Percentiles rank a stretch among this genome's conserved stretches.
Evolutionary conservation across 257 asterid species (phyloP).

Genomic region (Solanum commersonii): DNA sequence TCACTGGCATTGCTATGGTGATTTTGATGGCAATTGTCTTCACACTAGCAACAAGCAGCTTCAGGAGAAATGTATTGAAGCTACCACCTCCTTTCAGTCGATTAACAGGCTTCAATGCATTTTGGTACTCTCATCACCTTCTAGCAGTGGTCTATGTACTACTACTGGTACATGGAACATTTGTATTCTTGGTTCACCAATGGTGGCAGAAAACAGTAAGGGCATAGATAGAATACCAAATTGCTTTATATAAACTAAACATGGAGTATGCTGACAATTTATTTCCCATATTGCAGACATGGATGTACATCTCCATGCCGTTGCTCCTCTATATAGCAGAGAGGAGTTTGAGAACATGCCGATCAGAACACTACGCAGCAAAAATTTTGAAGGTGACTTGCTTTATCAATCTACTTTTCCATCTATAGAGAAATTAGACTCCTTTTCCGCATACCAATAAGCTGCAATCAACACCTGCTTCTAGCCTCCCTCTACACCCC

Average conservation of each 20-base stretch:
- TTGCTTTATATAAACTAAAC: neutral
- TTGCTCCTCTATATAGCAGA: conserved; percentile 67
- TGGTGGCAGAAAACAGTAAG: conserved; percentile 82
- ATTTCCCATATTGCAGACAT: conserved; percentile 41
- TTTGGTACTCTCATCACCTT: conserved; percentile 96
- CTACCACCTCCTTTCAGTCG: conserved; percentile 61
- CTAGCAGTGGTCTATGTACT: conserved; percentile 65
- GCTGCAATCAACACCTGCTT: neutral
- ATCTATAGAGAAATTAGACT: neutral
- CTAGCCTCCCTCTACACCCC: neutral
- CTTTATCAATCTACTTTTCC: neutral
- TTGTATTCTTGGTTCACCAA: conserved; percentile 56
- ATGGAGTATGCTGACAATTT: neutral
- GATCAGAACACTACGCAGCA: conserved; percentile 75
- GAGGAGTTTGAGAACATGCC: conserved; percentile 63
- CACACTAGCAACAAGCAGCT: conserved; percentile 63
- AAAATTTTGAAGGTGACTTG: conserved; percentile 63
- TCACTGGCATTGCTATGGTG: conserved; percentile 66
- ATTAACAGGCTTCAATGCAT: conserved; percentile 85
- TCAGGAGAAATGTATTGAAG: conserved; percentile 54
- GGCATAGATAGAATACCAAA: neutral
- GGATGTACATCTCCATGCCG: conserved; percentile 86
- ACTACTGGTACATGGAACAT: conserved; percentile 62
- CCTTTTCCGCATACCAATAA: neutral
- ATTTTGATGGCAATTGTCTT: conserved; percentile 49